phyloP scores from a whole-genome alignment of 148 eudicot genomes.

The Diospyros lotus region DNA sequence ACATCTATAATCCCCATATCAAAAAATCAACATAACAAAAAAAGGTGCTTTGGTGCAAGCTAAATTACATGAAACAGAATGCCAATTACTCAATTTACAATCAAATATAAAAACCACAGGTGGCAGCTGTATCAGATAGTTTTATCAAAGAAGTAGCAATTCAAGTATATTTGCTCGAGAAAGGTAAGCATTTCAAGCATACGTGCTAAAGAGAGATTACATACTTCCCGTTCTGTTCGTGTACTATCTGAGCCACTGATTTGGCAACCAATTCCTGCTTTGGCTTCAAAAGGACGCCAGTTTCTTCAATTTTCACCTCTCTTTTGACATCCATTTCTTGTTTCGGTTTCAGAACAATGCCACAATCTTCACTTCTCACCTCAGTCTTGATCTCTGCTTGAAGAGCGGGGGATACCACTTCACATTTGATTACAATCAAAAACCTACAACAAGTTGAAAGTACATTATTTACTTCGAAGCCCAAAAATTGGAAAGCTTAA shows the following conservation, averaged over 20 bases:
- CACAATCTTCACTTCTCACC: conserved; percentile 36
- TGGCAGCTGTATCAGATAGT: background rate
- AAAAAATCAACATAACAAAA: background rate
- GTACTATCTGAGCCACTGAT: conserved; percentile 90
- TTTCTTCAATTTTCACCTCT: conserved; percentile 30
- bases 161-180: too few relatives aligned
- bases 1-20: background rate
- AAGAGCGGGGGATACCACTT: conserved; percentile 73
- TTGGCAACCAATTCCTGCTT: conserved; percentile 63
- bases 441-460: conserved; percentile 40
- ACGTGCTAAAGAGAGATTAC: conserved; percentile 10
- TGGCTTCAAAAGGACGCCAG: conserved; percentile 65
- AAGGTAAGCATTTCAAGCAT: too few relatives aligned
- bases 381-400: conserved; percentile 55
- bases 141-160: too few relatives aligned
- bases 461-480: background rate
- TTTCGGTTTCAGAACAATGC: conserved; percentile 27
- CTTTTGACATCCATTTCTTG: conserved; percentile 29
- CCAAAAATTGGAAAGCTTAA: background rate
- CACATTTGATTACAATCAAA: conserved; percentile 72
- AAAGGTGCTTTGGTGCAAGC: background rate
- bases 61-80: background rate
- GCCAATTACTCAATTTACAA: background rate
- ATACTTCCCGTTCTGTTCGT: conserved; percentile 78
- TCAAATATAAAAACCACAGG: background rate